These are phyloP conservation scores for Daldinia vernicosa DNA, from an alignment of 495 filamentous ascomycete species.

Conservation along the genomic window DNA sequence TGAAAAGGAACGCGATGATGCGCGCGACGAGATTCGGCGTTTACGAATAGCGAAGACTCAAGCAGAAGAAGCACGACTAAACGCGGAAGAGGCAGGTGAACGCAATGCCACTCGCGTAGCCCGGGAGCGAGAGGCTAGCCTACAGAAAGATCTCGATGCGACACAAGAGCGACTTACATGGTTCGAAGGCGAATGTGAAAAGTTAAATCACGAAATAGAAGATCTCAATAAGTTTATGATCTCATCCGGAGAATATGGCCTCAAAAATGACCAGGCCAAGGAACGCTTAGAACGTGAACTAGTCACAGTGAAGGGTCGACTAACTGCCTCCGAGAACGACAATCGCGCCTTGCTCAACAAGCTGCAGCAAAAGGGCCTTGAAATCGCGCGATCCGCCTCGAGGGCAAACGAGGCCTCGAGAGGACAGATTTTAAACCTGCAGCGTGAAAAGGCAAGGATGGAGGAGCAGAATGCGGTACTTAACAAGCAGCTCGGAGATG, in stretches of 20 bases:
- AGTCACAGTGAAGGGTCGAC: slow-evolving; percentile 88
- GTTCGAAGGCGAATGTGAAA: slow-evolving; percentile 76
- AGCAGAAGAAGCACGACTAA: slow-evolving; percentile 82
- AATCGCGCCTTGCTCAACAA: slow-evolving; percentile 96
- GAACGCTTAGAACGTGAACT: slow-evolving; percentile 91
- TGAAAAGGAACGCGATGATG: slow-evolving; percentile 88
- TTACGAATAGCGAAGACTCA: slow-evolving; percentile 83
- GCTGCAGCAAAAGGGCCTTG: slow-evolving; percentile 96
- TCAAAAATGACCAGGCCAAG: slow-evolving; percentile 90
- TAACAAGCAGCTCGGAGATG: slow-evolving; percentile 84
- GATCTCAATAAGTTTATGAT: slow-evolving; percentile 82
- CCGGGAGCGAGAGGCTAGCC: slow-evolving; percentile 79
- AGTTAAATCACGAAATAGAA: slow-evolving; percentile 78
- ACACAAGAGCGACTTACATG: slow-evolving; percentile 75
- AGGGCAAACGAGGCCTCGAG: slow-evolving; percentile 86
- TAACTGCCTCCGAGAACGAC: slow-evolving; percentile 95
- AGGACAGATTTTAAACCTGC: slow-evolving; percentile 76
- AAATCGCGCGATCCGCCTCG: slow-evolving; percentile 90
- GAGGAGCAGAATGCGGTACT: slow-evolving; percentile 87
- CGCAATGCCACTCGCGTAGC: slow-evolving; percentile 78
- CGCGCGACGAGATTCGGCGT: slow-evolving; percentile 83
- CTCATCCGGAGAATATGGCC: slow-evolving; percentile 86
- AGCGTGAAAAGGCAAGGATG: slow-evolving; percentile 82
- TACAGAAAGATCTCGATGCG: slow-evolving; percentile 80
- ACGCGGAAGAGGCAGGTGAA: slow-evolving; percentile 83